Conservation (phyloP, 306 rosid species). For the Cercis canadensis region DNA sequence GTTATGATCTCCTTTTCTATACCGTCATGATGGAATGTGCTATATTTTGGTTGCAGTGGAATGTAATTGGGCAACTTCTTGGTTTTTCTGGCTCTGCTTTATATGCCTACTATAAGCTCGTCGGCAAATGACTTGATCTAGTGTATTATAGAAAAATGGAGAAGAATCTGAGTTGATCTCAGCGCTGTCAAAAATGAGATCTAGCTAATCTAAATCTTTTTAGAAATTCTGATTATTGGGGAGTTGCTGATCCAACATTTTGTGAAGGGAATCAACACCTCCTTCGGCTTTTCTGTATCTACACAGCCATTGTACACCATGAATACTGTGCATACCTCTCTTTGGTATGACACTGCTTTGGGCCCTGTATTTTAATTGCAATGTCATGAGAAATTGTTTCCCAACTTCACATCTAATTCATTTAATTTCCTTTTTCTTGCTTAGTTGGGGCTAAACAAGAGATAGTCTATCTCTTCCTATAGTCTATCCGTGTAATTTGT, state of each 20-base stretch:
- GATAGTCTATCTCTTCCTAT: too few species aligned
- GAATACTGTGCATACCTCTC: constrained; percentile 23
- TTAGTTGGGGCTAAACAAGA: too few species aligned
- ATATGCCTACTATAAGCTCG: constrained; percentile 84
- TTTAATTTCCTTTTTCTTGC: background rate
- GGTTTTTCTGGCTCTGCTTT: constrained; percentile 87
- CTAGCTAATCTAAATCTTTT: constrained; percentile 14
- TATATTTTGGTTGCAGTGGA: constrained; percentile 64
- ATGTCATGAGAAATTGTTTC: constrained; percentile 17
- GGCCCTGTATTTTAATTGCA: constrained; percentile 21
- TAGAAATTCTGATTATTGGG: constrained; percentile 40
- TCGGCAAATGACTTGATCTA: constrained; percentile 62
- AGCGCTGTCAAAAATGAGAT: constrained; percentile 30
- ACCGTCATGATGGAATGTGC: constrained; percentile 4
- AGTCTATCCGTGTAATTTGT: too few species aligned
- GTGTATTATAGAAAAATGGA: background rate
- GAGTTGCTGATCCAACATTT: constrained; percentile 30
- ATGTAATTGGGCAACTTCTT: constrained; percentile 74
- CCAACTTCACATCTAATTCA: constrained; percentile 17
- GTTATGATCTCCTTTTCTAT: background rate
- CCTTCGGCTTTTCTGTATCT: too few species aligned
- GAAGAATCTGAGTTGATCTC: constrained; percentile 22
- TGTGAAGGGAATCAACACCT: constrained; percentile 9
- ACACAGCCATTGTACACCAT: constrained; percentile 30
- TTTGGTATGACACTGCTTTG: constrained; percentile 18